Percentiles rank a stretch among this genome's conserved stretches.
Conservation (phyloP, 176 grass and related monocot genomes). For the Oryza rufipogon region DNA sequence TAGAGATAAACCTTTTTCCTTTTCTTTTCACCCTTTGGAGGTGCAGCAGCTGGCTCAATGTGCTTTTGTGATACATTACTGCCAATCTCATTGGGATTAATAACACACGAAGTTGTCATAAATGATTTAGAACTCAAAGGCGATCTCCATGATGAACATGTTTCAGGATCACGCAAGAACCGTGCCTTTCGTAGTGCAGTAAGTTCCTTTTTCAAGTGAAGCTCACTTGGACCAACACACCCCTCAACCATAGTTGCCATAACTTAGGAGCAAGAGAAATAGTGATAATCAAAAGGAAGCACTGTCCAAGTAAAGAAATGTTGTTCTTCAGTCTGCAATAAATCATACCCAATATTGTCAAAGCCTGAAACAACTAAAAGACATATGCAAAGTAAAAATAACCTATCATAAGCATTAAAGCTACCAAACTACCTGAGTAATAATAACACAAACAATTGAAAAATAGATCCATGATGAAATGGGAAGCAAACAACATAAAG, state of each 20-base stretch:
- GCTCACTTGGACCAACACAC: conserved; percentile 75
- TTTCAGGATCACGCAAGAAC: conserved; percentile 87
- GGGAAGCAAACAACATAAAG: conserved; percentile 3
- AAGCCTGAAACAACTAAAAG: conserved; percentile 24
- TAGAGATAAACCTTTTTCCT: conserved; percentile 89
- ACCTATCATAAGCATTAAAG: conserved; percentile 12
- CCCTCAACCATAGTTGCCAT: conserved; percentile 61
- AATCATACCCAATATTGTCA: conserved; percentile 30
- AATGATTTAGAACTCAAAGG: conserved; percentile 78
- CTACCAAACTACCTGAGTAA: conserved; percentile 1
- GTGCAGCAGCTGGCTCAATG: conserved; percentile 37
- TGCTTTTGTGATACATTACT: conserved; percentile 42
- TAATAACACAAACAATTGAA: conserved; percentile 3
- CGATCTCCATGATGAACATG: conserved; percentile 86
- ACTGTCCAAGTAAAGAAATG: conserved; percentile 21
- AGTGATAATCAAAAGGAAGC: conserved; percentile 29
- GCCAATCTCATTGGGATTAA: conserved; percentile 40
- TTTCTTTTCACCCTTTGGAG: conserved; percentile 64
- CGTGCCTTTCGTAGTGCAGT: conserved; percentile 73
- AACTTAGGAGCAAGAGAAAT: conserved; percentile 22
- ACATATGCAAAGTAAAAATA: conserved; percentile 15
- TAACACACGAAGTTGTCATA: conserved; percentile 48
- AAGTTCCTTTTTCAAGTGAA: conserved; percentile 96
- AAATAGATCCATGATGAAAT: conserved; percentile 24
- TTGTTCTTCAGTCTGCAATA: conserved; percentile 34